Evolutionary conservation across 1,284 basidiomycete genomes (phyloP), one percentile per base, ranked within the genome.

Genomic region (Schizophyllum commune): DNA sequence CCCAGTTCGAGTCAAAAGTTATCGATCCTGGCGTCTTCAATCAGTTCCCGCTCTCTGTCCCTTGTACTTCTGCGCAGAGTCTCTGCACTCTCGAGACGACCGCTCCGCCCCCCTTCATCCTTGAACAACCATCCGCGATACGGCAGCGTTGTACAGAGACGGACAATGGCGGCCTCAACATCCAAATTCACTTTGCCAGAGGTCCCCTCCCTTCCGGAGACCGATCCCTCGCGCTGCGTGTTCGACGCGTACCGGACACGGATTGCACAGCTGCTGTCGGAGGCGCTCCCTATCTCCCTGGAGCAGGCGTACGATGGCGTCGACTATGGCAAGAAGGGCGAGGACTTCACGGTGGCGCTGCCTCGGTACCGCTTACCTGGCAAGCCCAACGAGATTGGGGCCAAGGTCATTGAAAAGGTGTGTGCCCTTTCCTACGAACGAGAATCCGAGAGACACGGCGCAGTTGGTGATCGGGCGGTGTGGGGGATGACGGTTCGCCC

Each of bases 281-380:
- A 89, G 56, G 83, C 86, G 0, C 79, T 96, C 32, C 83, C 84
- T 17, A 76, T 77, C 1, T 76, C 87, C 0, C 68, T 91, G 21
- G 88, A 90, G 57, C 80, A 93, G 69, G 91, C 88, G 0, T 96
- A 91, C 72, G 74, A 82, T 32, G 96, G 91, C 15, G 90, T 98
- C 5, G 91, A 96, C 73, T 90, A 89, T 66, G 92, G 92, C 57
- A 95, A 94, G 77, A 96, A 96, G 75, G 92, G 91, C 17, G 87
- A 84, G 56, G 96, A 99, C 76, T 94, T 97, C 68, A 92, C 91
- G 0, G 84, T 99, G 33, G 95, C 97, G 4, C 75, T 98, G 53
- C 93, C 96, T 27, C 84, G 96, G 61, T 98, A 96, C 77, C 83
- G 92, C 66, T 80, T 98, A 57, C 86, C 87, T 4, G 92, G 87